These are phyloP conservation scores for Hydnomerulius pinastri DNA, from an alignment of 768 basidiomycete genomes.

Conservation along the genomic window DNA sequence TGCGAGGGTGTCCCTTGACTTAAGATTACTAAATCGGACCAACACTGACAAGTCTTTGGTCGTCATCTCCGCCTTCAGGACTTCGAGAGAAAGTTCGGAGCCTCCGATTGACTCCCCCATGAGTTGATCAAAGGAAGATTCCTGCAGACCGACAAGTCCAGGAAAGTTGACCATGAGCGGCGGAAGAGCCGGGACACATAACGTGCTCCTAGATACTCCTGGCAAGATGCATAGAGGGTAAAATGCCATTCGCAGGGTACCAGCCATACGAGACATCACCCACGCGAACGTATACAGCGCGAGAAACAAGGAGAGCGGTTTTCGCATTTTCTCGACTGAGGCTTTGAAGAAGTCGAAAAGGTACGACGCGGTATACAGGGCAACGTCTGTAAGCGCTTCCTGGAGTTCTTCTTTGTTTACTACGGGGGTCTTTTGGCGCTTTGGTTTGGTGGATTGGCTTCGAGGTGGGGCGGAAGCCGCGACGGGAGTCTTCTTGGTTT, in stretches of 20 bases:
- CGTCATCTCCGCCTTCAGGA: conserved; percentile 80
- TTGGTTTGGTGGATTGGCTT: conserved; percentile 17
- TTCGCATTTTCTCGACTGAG: conserved; percentile 52
- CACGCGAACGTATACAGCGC: conserved; percentile 53
- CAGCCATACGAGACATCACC: conserved; percentile 41
- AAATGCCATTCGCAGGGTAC: conserved; percentile 47
- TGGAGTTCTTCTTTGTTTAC: conserved; percentile 30
- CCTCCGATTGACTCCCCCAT: conserved; percentile 60
- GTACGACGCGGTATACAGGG: conserved; percentile 39
- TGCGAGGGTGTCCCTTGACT: conserved; percentile 58
- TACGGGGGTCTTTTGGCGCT: conserved; percentile 29
- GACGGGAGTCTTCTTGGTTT: conserved; percentile 19
- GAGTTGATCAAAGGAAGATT: conserved; percentile 61
- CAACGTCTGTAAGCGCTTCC: conserved; percentile 22
- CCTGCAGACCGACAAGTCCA: conserved; percentile 58
- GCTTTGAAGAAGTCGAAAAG: conserved; percentile 48
- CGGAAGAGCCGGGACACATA: conserved; percentile 39
- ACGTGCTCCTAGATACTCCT: conserved; percentile 46
- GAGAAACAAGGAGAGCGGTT: conserved; percentile 56
- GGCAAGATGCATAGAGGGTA: conserved; percentile 66
- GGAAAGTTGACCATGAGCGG: conserved; percentile 57
- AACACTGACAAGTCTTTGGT: conserved; percentile 65
- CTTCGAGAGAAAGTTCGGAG: conserved; percentile 60
- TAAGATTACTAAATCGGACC: conserved; percentile 63
- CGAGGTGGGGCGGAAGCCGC: conserved; percentile 24